Conservation (phyloP, 2,329 filamentous ascomycete genomes). For the Beauveria varroae region DNA sequence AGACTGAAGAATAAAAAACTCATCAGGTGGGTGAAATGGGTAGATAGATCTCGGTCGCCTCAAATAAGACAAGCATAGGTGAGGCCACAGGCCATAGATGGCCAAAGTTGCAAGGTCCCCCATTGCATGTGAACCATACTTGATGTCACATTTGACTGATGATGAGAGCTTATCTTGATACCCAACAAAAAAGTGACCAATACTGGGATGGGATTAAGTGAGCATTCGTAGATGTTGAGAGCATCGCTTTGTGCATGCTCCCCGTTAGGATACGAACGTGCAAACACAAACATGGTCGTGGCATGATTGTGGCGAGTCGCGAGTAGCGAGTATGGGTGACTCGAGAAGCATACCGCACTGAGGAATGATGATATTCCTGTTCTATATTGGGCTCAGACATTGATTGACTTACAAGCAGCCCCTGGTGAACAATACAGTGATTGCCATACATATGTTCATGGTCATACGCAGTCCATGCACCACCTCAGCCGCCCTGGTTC, state of each 20-base stretch:
- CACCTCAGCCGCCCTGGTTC: constrained; percentile 68
- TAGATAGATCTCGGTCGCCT: constrained; percentile 73
- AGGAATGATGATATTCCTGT: not conserved
- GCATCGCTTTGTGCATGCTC: constrained; percentile 41
- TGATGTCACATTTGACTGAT: constrained; percentile 74
- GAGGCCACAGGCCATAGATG: constrained; percentile 66
- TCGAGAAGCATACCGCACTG: constrained; percentile 80
- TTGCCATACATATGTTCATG: constrained; percentile 89
- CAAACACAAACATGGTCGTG: constrained; percentile 31
- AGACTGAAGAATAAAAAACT: constrained; percentile 89
- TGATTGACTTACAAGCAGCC: constrained; percentile 64
- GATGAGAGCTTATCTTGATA: constrained; percentile 92
- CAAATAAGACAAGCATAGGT: constrained; percentile 79
- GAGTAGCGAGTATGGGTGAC: constrained; percentile 62
- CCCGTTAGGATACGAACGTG: constrained; percentile 32
- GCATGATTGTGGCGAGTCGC: constrained; percentile 51
- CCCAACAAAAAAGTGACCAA: constrained; percentile 82
- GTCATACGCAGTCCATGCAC: constrained; percentile 68
- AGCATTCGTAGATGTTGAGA: constrained; percentile 63
- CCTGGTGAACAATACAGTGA: constrained; percentile 88
- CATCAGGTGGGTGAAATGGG: constrained; percentile 79
- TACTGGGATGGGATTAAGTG: constrained; percentile 82
- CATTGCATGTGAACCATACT: constrained; percentile 93
- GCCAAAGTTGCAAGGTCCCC: constrained; percentile 77
- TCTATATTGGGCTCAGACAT: no score